Evolutionary conservation across 192 early-diverging fungal genomes (phyloP).

Genomic region (Coemansia biformis): DNA sequence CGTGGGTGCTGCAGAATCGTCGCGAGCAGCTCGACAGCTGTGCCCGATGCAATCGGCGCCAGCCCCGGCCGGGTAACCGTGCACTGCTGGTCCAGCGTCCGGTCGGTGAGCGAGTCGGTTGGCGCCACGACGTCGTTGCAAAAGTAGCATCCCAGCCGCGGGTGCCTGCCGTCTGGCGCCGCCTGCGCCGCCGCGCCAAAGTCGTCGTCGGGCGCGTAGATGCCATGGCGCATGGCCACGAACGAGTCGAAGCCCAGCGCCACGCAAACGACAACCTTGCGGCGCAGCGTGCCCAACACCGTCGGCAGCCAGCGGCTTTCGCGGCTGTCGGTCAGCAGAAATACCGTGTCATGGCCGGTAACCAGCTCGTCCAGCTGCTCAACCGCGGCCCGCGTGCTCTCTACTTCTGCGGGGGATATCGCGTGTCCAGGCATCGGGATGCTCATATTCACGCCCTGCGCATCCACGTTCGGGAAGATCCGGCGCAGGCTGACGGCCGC

Average conservation of each 20-base stretch:
- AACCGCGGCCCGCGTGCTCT: slow-evolving; percentile 30
- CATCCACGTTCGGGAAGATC: slow-evolving; percentile 77
- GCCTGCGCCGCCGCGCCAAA: too few relatives aligned
- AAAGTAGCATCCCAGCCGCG: slow-evolving; percentile 87
- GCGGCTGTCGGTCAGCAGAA: slow-evolving; percentile 89
- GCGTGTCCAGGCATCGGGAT: slow-evolving; percentile 99
- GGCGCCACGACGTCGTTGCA: slow-evolving; percentile 99
- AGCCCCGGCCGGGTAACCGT: slow-evolving; percentile 96
- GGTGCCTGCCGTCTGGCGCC: too few relatives aligned
- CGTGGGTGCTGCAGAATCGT: slow-evolving; percentile 75
- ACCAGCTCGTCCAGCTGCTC: slow-evolving; percentile 61
- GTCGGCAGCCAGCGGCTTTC: slow-evolving; percentile 97
- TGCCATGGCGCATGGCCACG: slow-evolving; percentile 93
- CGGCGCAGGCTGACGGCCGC: slow-evolving; percentile 70
- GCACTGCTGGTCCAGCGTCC: slow-evolving; percentile 97
- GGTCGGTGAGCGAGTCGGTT: slow-evolving; percentile 83
- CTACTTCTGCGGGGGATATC: slow-evolving; percentile 27
- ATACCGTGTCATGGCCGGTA: slow-evolving; percentile 75
- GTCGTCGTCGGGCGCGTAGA: slow-evolving; percentile 24
- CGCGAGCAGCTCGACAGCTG: slow-evolving; percentile 87
- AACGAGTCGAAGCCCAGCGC: slow-evolving; percentile 96
- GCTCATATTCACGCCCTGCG: slow-evolving; percentile 61
- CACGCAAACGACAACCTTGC: slow-evolving; percentile 84
- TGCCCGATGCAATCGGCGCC: slow-evolving; percentile 79
- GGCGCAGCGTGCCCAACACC: slow-evolving; percentile 63